phyloP scores from a whole-genome alignment of 2,329 filamentous ascomycete genomes.

The Pseudocercospora fijiensis region DNA sequence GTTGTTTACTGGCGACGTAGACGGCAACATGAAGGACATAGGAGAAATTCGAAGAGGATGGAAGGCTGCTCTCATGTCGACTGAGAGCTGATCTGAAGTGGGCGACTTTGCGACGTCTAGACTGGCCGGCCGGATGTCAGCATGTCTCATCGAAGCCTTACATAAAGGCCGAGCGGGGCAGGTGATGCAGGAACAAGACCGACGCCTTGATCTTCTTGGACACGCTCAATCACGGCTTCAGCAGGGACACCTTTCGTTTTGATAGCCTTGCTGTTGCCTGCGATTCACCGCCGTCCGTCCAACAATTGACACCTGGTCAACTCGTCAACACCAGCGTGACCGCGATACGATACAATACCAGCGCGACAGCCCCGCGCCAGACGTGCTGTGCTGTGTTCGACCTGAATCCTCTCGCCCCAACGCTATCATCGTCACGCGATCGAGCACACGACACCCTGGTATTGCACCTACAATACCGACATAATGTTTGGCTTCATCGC shows the following conservation, averaged over 20 bases:
- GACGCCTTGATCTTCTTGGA: not conserved
- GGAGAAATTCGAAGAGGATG: not conserved
- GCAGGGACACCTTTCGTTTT: not conserved
- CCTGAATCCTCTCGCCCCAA: not conserved
- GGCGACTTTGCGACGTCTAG: not conserved
- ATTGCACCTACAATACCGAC: not conserved
- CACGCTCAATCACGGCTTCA: not conserved
- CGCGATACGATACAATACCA: not conserved
- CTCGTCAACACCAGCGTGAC: not conserved
- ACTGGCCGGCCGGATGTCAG: not conserved
- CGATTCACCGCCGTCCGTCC: not conserved
- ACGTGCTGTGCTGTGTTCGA: not conserved
- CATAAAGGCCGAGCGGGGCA: not conserved
- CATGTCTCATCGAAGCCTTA: not conserved
- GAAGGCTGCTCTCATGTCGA: not conserved
- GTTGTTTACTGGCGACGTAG: not conserved
- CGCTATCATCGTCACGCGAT: slow-evolving; percentile 2
- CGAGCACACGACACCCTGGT: slow-evolving; percentile 1
- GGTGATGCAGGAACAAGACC: not conserved
- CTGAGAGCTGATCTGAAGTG: not conserved
- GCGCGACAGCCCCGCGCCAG: not conserved
- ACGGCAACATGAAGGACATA: not conserved
- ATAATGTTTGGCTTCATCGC: slow-evolving; percentile 75
- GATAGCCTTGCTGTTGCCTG: slow-evolving; percentile 4
- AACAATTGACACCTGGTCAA: not conserved